Evolutionary conservation across 2,329 filamentous ascomycete species (phyloP), one percentile per base, ranked within the genome.

Genomic region (Botrytis deweyae): DNA sequence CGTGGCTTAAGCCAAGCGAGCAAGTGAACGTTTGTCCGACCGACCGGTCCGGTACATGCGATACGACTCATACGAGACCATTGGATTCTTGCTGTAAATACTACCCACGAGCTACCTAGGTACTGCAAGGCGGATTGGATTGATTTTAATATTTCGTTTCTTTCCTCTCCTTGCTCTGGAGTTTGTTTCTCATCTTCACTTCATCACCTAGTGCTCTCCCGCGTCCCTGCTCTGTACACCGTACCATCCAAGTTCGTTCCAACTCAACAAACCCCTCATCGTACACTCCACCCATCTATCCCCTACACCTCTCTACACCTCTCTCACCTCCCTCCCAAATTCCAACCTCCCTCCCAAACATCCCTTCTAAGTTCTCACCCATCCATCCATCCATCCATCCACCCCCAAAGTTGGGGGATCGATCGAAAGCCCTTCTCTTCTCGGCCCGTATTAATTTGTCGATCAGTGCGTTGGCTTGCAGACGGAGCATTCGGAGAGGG

Each of bases 391-490:
- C 36, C 22, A 44, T 44, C 16, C 44, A 42, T 12, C 14, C 16
- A 22, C 16, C 22, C 46, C 12, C 49, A n/a, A 65, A 46, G 38
- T 42, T 44, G 63, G 63, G 63, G 63, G 63, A 33, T 65, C 63
- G n/a, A 42, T 65, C 63, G 22, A 65, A 65, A 46, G n/a, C 7
- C 25, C 25, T 66, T 66, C 20, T 20, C 40, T 66, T 46, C 40
- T 66, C 25, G 61, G 14, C 42, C 40, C 63, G 66, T 70, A 70
- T 70, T 61, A n/a, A 25, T 61, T 44, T 58, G 67, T 70, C 67
- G 67, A 70, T 70, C 52, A 61, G 36, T 70, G 38, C 49, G 38
- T 20, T 59, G n/a, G 52, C 52, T 70, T 61, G 55, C 52, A n/a
- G 33, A 44, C 52, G 18, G 38, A 44, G 16, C 12, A 14, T 42